Evolutionary conservation across 352 stramenopile genomes (phyloP), one percentile per base, ranked within the genome.

Genomic region (Globisporangium megalacanthum): DNA sequence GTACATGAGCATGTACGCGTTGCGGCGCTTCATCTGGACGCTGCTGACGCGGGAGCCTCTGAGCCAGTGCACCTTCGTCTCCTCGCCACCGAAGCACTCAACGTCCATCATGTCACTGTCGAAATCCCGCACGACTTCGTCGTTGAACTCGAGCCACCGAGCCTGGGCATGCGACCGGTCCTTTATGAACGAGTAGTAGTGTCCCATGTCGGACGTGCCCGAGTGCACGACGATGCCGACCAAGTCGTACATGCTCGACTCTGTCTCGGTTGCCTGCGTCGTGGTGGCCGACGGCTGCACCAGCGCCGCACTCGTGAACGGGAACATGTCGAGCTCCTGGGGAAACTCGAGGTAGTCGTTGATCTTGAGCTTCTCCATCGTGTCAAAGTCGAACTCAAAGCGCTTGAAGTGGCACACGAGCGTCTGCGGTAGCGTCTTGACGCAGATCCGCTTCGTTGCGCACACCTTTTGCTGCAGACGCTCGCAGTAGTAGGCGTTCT

Each of bases 131-230:
- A 98, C 89, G 19, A 81, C 64, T 47, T 92, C 82, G 65, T 98
- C 93, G 62, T 98, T 98, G 66, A 97, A 97, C 58, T 97, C 87
- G 9, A 96, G 74, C 93, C 93, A 98, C 14, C 59, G 49, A 29
- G 25, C 2, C n/a, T 66, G 52, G 17, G 29, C 61, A 33, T 63
- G 53, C 8, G 68, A 46, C 36, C 86, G 72, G 46, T 97, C 88
- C 31, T 90, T 85, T 47, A 98, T 89, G 69, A 96, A 97, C 20
- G 83, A 96, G 64, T 98, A 98, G 63, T 98, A 98, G 74, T 98
- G 94, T 0, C 94, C 94, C 50, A 81, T 95, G 54, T 98, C 88
- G 0, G 86, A 79, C 19, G 88, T 97, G 1, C 94, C 93, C 0
- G 82, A 96, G 65, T 98, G 94, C 5, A 98, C 89, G 17, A 98